Evolutionary conservation across 2,329 filamentous ascomycete species (phyloP), one percentile per base, ranked within the genome.

Genomic region (Fusarium buharicum): DNA sequence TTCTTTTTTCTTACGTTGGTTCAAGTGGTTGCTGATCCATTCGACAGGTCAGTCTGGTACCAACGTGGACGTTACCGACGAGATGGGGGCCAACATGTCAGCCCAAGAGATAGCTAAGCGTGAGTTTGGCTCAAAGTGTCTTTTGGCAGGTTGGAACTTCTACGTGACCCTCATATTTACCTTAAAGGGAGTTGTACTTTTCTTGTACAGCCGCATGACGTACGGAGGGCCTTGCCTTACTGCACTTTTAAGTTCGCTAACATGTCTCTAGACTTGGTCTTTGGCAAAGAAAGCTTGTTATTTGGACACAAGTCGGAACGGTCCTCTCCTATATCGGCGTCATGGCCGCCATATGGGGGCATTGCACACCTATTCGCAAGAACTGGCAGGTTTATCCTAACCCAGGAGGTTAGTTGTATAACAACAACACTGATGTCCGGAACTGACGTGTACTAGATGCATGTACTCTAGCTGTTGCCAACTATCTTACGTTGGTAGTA

Each of bases 131-230:
- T 77, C 64, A 4, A 75, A 75, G 13, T 73, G 69, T 46, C 68
- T 75, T 18, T 48, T 75, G 36, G 72, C 74, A 3, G 76, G 76
- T 11, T 81, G 78, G 78, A 72, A 73, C 39, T 73, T 75, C 47
- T 80, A 80, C 50, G 71, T 77, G 7, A 75, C 74, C 5, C 62
- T 80, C 14, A 79, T 80, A 16, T 80, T 78, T 76, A 64, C 72
- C 41, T 67, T 81, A 20, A 80, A 81, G 55, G 76, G 72, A 6
- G 76, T 75, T 57, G 77, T 79, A 66, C 62, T 80, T n/a, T 79
- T 74, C 55, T 77, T 79, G 53, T 79, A 77, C 58, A 70, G 73
- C 41, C 73, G 78, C 37, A 72, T 81, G 57, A 80, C 78, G 77
- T 79, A 70, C 41, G 75, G 12, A 31, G 4, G 17, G 4, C 63